Percentiles rank a stretch among this genome's conserved stretches.
Evolutionary conservation across 148 eudicot species (phyloP).

Genomic region (Arctostaphylos glauca): DNA sequence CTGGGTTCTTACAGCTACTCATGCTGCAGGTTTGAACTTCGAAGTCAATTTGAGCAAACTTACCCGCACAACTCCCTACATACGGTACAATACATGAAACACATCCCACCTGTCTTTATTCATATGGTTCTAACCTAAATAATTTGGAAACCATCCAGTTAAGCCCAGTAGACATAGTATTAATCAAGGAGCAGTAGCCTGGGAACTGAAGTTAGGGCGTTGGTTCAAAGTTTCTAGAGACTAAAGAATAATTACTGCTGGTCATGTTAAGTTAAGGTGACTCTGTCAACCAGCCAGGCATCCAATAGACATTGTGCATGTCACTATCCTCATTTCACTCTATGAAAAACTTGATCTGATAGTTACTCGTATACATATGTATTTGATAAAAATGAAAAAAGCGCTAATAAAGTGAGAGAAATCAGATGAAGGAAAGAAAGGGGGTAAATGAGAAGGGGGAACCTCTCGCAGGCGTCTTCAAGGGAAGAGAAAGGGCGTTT

Average conservation of each 20-base stretch:
- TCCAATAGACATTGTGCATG: background rate
- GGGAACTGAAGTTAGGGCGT: background rate
- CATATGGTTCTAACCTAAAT: background rate
- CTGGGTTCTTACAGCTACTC: background rate
- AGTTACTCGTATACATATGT: too few relatives aligned
- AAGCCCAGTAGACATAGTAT: background rate
- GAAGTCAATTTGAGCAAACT: background rate
- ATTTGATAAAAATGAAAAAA: background rate
- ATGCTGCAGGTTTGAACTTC: background rate
- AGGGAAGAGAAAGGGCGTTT: conserved; percentile 83
- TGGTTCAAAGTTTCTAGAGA: background rate
- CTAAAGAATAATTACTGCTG: background rate
- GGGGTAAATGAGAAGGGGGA: background rate
- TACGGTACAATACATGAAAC: background rate
- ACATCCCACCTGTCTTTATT: background rate
- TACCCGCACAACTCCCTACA: background rate
- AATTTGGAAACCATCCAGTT: background rate
- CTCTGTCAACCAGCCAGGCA: background rate
- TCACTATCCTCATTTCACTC: too few relatives aligned
- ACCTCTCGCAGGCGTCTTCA: conserved; percentile 97
- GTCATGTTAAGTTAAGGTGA: too few relatives aligned
- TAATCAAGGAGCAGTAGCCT: background rate
- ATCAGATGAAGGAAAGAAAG: background rate
- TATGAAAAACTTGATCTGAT: too few relatives aligned
- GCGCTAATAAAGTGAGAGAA: background rate